These are phyloP conservation scores for Cystofilobasidium bisporidii DNA, from an alignment of 768 basidiomycete genomes.

Conservation along the genomic window DNA sequence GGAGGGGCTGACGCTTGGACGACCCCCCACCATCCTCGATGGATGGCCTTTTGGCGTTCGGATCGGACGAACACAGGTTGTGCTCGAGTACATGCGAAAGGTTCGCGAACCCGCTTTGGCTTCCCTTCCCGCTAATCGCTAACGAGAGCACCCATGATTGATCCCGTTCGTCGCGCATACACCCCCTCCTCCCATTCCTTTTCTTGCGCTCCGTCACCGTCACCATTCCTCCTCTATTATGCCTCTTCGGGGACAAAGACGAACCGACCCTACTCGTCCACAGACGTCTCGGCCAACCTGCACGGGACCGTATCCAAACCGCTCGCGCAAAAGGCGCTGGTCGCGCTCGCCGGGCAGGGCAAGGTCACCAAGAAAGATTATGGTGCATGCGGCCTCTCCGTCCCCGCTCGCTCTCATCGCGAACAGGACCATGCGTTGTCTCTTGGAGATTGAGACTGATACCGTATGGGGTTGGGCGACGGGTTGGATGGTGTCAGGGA, in stretches of 20 bases:
- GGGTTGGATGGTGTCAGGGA: too few species aligned
- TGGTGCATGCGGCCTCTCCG: constrained; percentile 3
- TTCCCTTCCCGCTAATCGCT: too few species aligned
- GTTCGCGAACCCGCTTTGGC: neutral
- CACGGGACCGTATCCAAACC: constrained; percentile 22
- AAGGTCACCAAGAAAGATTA: constrained; percentile 24
- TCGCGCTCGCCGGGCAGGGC: constrained; percentile 11
- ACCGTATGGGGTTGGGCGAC: neutral
- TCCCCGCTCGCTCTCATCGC: neutral
- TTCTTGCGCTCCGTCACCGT: neutral
- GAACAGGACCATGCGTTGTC: too few species aligned
- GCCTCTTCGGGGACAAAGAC: neutral
- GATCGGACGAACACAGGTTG: too few species aligned
- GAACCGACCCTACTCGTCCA: constrained; percentile 25
- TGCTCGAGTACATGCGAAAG: constrained; percentile 25
- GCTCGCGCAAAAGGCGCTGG: constrained; percentile 22
- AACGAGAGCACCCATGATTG: too few species aligned
- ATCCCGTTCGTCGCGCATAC: too few species aligned
- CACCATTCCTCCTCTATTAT: neutral
- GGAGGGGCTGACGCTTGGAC: neutral
- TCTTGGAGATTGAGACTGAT: neutral
- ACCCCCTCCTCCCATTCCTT: neutral
- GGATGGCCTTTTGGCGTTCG: too few species aligned
- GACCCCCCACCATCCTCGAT: too few species aligned
- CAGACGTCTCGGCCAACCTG: constrained; percentile 29